Evolutionary conservation across 176 grass and related monocot species (phyloP).

Genomic region (Oryza meyeriana): DNA sequence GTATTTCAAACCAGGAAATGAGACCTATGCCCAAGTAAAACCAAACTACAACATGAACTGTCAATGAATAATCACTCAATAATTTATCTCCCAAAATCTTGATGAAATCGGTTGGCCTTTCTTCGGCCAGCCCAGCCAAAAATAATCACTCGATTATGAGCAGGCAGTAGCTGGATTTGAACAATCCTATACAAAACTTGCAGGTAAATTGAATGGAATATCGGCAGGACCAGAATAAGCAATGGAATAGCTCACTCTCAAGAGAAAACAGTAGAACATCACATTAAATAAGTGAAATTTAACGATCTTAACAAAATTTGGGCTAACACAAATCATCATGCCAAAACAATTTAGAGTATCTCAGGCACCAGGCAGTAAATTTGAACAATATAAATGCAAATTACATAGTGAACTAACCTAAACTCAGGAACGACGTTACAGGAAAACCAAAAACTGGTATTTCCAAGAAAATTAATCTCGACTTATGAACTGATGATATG

Average conservation of each 20-base stretch:
- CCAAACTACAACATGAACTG: slow-evolving; percentile 1
- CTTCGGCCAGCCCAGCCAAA: too few species aligned
- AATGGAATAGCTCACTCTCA: background rate
- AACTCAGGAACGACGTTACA: slow-evolving; percentile 7
- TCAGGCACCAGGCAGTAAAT: background rate
- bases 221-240: background rate
- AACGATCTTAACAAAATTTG: background rate
- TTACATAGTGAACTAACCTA: slow-evolving; percentile 15
- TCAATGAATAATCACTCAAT: background rate
- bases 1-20: background rate
- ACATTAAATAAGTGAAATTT: background rate
- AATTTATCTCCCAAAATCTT: too few species aligned
- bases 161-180: background rate
- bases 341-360: slow-evolving; percentile 4
- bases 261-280: background rate
- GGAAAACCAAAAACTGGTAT: background rate
- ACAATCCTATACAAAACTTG: background rate
- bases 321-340: background rate
- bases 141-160: background rate
- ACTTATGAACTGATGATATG: background rate
- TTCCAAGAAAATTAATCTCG: background rate
- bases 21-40: background rate
- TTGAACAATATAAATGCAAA: slow-evolving; percentile 23
- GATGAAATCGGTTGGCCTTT: too few species aligned
- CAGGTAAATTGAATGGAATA: background rate